A percentile compares a stretch with the other conserved stretches of the same genome.
phyloP scores from a whole-genome alignment of 768 basidiomycete species.

The Lanmaoa pseudosensibilis region DNA sequence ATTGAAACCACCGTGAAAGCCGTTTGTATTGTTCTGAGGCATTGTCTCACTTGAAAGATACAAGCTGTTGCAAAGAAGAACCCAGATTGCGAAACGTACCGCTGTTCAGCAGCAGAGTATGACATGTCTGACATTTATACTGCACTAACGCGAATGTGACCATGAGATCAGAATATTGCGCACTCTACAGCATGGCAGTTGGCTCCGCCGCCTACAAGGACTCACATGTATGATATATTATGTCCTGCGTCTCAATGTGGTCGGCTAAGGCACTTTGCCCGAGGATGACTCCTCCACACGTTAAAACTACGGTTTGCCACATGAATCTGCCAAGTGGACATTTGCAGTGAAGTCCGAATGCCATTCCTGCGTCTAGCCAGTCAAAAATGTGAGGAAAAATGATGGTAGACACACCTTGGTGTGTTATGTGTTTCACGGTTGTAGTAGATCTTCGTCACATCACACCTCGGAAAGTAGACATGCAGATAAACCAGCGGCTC shows the following conservation, averaged over 20 bases:
- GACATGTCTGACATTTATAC: conserved; percentile 21
- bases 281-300: not conserved
- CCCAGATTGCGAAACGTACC: not conserved
- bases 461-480: conserved; percentile 4
- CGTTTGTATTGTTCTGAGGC: conserved; percentile 17
- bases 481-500: not conserved
- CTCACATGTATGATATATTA: conserved; percentile 20
- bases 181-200: conserved; percentile 27
- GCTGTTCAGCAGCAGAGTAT: not conserved
- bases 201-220: conserved; percentile 6
- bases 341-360: not conserved
- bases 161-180: not conserved
- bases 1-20: conserved; percentile 26
- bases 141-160: not conserved
- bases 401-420: not conserved
- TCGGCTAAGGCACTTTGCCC: not conserved
- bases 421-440: not conserved
- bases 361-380: not conserved
- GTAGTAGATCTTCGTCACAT: conserved; percentile 1
- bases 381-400: not conserved
- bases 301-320: conserved; percentile 11
- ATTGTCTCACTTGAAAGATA: conserved; percentile 9
- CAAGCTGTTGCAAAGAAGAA: not conserved
- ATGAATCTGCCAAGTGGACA: not conserved
- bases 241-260: conserved; percentile 4